A percentile compares a stretch with the other conserved stretches of the same genome.
phyloP scores from a whole-genome alignment of 306 rosid genomes.

The Boehmeria nivea region DNA sequence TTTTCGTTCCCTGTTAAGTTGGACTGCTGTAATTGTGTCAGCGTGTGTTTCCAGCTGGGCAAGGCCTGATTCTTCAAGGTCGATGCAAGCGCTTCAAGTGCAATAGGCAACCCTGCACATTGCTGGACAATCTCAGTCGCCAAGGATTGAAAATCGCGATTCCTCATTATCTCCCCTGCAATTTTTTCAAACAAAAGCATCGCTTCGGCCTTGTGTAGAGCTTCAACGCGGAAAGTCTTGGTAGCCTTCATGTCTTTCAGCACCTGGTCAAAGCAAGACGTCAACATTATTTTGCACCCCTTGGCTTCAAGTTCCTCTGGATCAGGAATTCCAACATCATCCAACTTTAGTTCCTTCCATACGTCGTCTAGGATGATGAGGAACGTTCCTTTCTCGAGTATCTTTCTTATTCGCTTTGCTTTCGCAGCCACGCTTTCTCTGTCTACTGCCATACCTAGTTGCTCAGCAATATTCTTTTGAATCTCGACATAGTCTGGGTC shows the following conservation, averaged over 20 bases:
- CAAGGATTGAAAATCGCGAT: neutral
- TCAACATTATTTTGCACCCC: constrained; percentile 19
- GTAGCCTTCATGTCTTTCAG: neutral
- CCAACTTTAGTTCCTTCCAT: constrained; percentile 10
- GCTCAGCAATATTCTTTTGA: neutral
- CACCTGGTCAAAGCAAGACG: constrained; percentile 5
- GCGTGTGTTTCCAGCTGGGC: neutral
- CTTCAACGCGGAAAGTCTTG: neutral
- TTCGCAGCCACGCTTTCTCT: neutral
- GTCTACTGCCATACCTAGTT: neutral
- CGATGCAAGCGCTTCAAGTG: neutral
- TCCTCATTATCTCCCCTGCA: neutral
- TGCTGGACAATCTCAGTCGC: neutral
- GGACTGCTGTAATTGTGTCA: neutral
- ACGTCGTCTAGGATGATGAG: constrained; percentile 20
- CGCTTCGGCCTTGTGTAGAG: neutral
- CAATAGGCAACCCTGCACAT: constrained; percentile 8
- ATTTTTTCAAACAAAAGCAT: constrained; percentile 20
- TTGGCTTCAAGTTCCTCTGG: no score
- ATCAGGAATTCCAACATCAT: constrained; percentile 10
- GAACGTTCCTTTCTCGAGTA: constrained; percentile 9
- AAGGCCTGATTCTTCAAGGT: neutral
- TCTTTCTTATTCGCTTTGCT: constrained; percentile 3
- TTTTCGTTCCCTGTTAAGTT: no score
- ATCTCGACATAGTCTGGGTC: neutral